A percentile compares a stretch with the other conserved stretches of the same genome.
Conservation (phyloP, 257 asterid species). For the Solanum chaucha region DNA sequence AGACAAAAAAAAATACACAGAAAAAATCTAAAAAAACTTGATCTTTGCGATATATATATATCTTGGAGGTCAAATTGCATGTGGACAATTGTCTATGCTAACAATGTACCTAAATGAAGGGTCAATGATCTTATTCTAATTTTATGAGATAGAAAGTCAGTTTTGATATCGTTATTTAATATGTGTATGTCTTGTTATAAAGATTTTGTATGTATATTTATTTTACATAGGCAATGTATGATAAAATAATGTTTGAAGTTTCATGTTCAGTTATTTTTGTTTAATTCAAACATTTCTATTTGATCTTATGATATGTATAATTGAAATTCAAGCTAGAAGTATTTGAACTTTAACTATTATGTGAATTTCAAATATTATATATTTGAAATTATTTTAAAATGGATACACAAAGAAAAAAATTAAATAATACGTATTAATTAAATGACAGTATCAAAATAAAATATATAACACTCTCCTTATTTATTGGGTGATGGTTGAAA, state of each 20-base stretch:
- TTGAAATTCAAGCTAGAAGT: neutral
- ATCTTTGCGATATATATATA: too few species aligned
- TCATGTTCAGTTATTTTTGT: too few species aligned
- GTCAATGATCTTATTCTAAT: neutral
- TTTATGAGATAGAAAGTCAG: accelerated
- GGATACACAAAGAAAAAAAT: neutral
- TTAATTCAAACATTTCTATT: too few species aligned
- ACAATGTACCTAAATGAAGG: neutral
- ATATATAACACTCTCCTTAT: neutral
- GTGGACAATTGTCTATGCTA: neutral
- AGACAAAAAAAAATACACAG: neutral
- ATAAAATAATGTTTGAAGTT: neutral
- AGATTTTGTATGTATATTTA: neutral
- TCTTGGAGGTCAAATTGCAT: neutral
- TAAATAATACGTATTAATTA: neutral
- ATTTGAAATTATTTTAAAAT: too few species aligned
- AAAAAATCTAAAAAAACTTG: too few species aligned
- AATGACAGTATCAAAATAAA: neutral
- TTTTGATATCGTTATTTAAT: neutral
- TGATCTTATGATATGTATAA: neutral
- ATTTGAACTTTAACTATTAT: too few species aligned
- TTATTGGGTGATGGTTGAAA: neutral
- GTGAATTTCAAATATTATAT: too few species aligned
- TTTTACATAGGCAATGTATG: neutral
- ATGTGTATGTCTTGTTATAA: neutral